These are phyloP conservation scores for Aspergillus campestris DNA, from an alignment of 495 filamentous ascomycete species.

Conservation along the genomic window DNA sequence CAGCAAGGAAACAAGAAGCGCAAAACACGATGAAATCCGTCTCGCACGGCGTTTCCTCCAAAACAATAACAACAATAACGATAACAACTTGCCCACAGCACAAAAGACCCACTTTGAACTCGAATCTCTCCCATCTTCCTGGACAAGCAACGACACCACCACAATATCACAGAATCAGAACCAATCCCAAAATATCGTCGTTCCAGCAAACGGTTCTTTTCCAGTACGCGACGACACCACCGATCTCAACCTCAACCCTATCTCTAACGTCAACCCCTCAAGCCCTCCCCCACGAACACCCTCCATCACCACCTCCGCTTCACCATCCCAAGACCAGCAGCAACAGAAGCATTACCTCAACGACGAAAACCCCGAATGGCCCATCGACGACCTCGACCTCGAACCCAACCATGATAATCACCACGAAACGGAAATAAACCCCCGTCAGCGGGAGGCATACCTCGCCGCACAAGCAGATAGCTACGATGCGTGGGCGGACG, in stretches of 20 bases:
- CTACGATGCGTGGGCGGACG: constrained; percentile 34
- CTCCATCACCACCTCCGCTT: constrained; percentile 10
- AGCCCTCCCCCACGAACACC: neutral
- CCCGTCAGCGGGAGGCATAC: constrained; percentile 18
- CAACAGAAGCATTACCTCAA: neutral
- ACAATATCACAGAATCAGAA: neutral
- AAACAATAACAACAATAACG: too few relatives aligned
- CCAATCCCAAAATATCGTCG: neutral
- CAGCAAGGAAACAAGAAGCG: constrained; percentile 4
- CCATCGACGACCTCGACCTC: neutral
- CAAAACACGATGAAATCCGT: constrained; percentile 18
- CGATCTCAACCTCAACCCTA: neutral
- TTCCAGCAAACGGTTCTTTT: neutral
- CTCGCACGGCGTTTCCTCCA: constrained; percentile 20
- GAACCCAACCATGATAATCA: neutral
- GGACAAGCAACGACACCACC: constrained; percentile 6
- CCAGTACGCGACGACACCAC: neutral
- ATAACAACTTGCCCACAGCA: constrained; percentile 11
- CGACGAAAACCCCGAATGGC: neutral
- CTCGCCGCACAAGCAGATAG: constrained; percentile 28
- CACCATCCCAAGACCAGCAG: constrained; percentile 12
- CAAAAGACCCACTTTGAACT: constrained; percentile 12
- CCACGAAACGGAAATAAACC: neutral
- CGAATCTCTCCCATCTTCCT: constrained; percentile 25
- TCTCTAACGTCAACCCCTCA: neutral